Evolutionary conservation across 495 filamentous ascomycete species (phyloP).

Genomic region (Neurospora sp.): DNA sequence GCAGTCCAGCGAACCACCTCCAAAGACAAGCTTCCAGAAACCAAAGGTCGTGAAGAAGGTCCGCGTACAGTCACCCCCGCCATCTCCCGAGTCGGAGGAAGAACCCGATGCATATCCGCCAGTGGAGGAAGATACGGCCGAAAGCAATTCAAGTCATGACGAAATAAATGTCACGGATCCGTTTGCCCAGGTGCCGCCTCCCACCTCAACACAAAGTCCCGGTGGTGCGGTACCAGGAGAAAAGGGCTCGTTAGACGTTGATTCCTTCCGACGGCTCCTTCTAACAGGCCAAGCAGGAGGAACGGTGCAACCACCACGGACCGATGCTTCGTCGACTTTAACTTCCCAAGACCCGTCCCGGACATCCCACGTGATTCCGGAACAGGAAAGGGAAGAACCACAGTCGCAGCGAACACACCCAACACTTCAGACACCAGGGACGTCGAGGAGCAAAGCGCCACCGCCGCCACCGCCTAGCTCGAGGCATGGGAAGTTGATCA

Average conservation of each 20-base stretch:
- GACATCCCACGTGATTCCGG: slow-evolving; percentile 36
- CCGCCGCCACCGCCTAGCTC: slow-evolving; percentile 46
- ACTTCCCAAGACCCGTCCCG: slow-evolving; percentile 33
- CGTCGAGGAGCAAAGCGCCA: slow-evolving; percentile 32
- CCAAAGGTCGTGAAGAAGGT: slow-evolving; percentile 43
- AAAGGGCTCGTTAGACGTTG: slow-evolving; percentile 45
- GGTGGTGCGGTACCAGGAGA: slow-evolving; percentile 7
- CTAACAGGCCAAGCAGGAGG: slow-evolving; percentile 45
- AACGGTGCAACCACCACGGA: slow-evolving; percentile 6
- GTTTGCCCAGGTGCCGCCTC: neutral
- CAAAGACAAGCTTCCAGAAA: slow-evolving; percentile 33
- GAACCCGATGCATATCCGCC: slow-evolving; percentile 24
- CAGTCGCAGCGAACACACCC: slow-evolving; percentile 16
- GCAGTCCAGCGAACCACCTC: slow-evolving; percentile 21
- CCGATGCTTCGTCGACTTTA: slow-evolving; percentile 34
- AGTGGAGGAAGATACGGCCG: slow-evolving; percentile 14
- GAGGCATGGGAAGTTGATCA: slow-evolving; percentile 61
- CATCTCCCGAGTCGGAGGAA: slow-evolving; percentile 35
- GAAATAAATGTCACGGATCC: neutral
- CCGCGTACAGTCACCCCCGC: slow-evolving; percentile 46
- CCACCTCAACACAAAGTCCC: slow-evolving; percentile 4
- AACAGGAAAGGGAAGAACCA: slow-evolving; percentile 30
- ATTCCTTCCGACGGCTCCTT: slow-evolving; percentile 50
- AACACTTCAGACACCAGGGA: slow-evolving; percentile 6
- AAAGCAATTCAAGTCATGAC: slow-evolving; percentile 10